These are phyloP conservation scores for Apiotrichum akiyoshidainum DNA, from an alignment of 1,284 basidiomycete genomes.

Conservation along the genomic window DNA sequence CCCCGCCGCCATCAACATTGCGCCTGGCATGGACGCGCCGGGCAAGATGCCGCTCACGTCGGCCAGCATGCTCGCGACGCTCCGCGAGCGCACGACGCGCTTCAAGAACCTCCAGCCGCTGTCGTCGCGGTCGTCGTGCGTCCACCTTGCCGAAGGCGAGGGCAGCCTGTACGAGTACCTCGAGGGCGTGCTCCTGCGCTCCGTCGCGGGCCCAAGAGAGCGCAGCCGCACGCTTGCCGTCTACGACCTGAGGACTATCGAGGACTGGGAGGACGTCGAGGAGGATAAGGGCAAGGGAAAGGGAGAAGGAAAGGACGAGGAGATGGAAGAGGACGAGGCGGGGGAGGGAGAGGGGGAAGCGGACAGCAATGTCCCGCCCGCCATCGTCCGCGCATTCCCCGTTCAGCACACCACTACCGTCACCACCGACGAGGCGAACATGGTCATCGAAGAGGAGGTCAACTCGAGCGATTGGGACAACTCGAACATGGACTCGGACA, in stretches of 20 bases:
- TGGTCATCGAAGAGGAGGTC: background rate
- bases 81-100: conserved; percentile 41
- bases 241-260: conserved; percentile 28
- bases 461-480: background rate
- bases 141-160: conserved; percentile 38
- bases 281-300: background rate
- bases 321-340: conserved; percentile 15
- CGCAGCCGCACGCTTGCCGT: conserved; percentile 17
- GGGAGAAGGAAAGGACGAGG: too few relatives aligned
- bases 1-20: conserved; percentile 46
- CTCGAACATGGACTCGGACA: background rate
- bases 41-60: conserved; percentile 49
- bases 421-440: background rate
- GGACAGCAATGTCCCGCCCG: background rate
- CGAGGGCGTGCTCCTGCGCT: conserved; percentile 40
- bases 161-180: conserved; percentile 49
- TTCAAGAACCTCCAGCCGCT: conserved; percentile 40
- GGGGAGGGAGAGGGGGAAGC: background rate
- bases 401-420: background rate
- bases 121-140: conserved; percentile 2
- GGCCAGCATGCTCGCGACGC: conserved; percentile 33
- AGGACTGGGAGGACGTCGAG: conserved; percentile 25
- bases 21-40: conserved; percentile 18
- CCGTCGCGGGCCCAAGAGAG: conserved; percentile 23
- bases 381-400: background rate